Base-by-base conservation (phyloP, 495 filamentous ascomycete species). In the Tuber magnatum region DNA sequence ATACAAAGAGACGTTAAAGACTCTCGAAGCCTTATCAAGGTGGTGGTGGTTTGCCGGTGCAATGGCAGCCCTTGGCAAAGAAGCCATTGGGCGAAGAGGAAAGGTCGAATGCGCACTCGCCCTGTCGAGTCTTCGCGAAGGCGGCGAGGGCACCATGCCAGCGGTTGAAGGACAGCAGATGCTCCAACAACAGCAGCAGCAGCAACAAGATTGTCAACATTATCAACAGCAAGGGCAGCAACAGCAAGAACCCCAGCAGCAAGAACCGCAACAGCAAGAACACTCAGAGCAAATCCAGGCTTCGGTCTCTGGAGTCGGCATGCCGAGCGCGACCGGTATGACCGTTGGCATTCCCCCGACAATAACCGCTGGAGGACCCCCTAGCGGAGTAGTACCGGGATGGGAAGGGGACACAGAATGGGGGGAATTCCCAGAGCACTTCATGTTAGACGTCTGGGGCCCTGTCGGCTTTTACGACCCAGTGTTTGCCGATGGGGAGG, bases 31-130 rank as follows among this genome's bases (percentile, higher is more conserved):
- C 46, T 72, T 81, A 43, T 70, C 76, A 5, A 71, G 75, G 32
- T 79, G 74, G 73, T 81, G 80, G 80, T 81, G 79, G 79, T 80
- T 81, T 22, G 80, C 80, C 12, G 80, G 80, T 20, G 80, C 79
- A 9, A 81, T 81, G 79, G 80, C 80, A 18, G 73, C 71, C 41
- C 56, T 81, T 42, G 80, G 80, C n/a, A 51, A 56, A 40, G 72
- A 70, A 39, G 80, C 80, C 12, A 61, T 81, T 70, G 75, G 69
- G n/a, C 69, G 77, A 46, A 73, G 69, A 41, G 77, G 76, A 18
- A 79, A 79, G 32, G 78, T 75, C 28, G 76, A 79, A 44, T 79
- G 77, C n/a, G 76, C 76, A 32, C 65, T 71, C n/a, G 73, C 75
- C 24, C 68, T 79, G n/a, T 73, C 77, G 32, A 79, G 76, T 39